Percentiles rank a stretch among this genome's conserved stretches.
These are phyloP conservation scores for Crithidia fasciculata DNA, from an alignment of 208 protist species.

Conservation along the genomic window DNA sequence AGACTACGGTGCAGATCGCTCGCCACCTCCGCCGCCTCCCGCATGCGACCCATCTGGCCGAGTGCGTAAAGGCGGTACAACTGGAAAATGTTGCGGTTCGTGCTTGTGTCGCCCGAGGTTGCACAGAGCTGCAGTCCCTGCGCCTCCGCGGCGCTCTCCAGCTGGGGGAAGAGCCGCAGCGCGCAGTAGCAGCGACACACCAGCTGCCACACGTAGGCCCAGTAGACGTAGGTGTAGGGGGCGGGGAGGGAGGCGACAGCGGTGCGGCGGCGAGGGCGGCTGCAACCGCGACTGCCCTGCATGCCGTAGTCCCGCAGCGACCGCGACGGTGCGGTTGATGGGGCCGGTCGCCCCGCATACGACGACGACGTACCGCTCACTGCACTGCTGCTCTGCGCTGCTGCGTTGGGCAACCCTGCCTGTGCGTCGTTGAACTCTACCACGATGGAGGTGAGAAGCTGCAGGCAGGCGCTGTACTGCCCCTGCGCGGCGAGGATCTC, in stretches of 20 bases:
- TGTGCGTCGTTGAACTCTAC: conserved; percentile 23
- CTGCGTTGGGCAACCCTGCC: neutral
- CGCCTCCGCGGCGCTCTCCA: conserved; percentile 25
- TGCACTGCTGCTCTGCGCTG: neutral
- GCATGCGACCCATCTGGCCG: conserved; percentile 29
- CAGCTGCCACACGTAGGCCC: conserved; percentile 31
- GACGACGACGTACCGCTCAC: too few relatives aligned
- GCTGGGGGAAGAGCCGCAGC: conserved; percentile 21
- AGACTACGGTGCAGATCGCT: conserved; percentile 2
- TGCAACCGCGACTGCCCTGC: neutral
- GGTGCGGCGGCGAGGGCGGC: conserved; percentile 1
- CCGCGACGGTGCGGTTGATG: neutral
- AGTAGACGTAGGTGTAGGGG: conserved; percentile 22
- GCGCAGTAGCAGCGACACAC: conserved; percentile 34
- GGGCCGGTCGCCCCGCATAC: neutral
- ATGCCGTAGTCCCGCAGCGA: conserved; percentile 7
- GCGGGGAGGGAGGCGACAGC: neutral
- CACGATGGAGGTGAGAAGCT: conserved; percentile 11
- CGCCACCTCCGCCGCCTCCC: conserved; percentile 15
- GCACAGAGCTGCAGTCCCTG: conserved; percentile 28
- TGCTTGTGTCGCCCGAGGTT: conserved; percentile 15
- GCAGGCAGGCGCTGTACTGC: conserved; percentile 27
- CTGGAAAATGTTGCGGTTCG: conserved; percentile 8
- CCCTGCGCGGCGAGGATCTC: conserved; percentile 32
- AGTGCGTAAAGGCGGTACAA: conserved; percentile 34